Base-by-base conservation (phyloP, 768 basidiomycete genomes). In the Hypholoma fasciculare region DNA sequence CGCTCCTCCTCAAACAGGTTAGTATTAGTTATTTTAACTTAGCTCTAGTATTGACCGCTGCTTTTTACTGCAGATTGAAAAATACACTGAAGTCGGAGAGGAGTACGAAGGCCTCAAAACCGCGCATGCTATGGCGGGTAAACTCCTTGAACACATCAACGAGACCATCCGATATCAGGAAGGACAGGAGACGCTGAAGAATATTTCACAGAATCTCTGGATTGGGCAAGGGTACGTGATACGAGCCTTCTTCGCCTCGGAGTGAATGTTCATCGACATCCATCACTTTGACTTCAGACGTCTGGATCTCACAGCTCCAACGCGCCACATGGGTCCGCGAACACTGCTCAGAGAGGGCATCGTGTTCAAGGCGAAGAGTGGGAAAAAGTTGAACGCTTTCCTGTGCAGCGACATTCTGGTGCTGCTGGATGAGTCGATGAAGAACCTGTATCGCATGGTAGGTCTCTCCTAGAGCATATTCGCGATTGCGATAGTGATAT, bases 361-460 rank as follows among this genome's bases (percentile, higher is more conserved):
- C 2, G 69, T 97, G 11, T 74, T 78, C 63, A 98, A 98, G 70
- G 81, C 90, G 1, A 95, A 92, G 75, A 94, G 93, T 59, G 88
- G 92, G 3, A 78, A 90, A 51, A 91, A 85, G 68, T 71, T 98
- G 46, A 80, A 86, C 40, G 84, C 80, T 6, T 87, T 94, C 71
- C 71, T 98, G 61, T 98, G 95, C 66, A 96, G 83, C 66, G 96
- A 98, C 67, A 90, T 96, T 42, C 70, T 98, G 48, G 86, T 98
- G 3, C 77, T 98, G 56, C 88, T 93, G 17, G 92, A 95, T 63
- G 87, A 86, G 34, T 71, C 72, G 0, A 82, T 82, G 26, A 85
- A 81, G 60, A 86, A 84, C 12, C 68, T 96, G 13, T 96, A 96
- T 71, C 84, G 90, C 39, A 90, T 94, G 85, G 94, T 94, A 53